Evolutionary conservation across 2,329 filamentous ascomycete genomes (phyloP).

Genomic region (Rutstroemia sp.): DNA sequence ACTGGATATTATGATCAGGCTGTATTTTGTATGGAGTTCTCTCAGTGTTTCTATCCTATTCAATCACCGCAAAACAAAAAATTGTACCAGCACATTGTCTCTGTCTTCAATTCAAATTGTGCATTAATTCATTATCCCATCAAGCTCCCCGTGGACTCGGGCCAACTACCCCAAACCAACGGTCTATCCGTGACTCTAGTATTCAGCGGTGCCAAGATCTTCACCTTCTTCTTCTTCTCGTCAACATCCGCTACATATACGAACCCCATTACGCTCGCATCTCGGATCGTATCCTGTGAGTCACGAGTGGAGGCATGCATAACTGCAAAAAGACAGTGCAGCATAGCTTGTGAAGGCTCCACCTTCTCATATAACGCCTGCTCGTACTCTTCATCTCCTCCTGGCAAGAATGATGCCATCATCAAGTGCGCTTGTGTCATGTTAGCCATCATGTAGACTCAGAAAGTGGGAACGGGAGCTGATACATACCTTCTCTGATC

Average conservation of each 20-base stretch:
- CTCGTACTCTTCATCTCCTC: constrained; percentile 26
- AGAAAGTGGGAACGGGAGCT: not conserved
- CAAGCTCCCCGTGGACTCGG: constrained; percentile 51
- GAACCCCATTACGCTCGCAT: constrained; percentile 83
- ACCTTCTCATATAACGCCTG: constrained; percentile 51
- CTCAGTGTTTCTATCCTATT: not conserved
- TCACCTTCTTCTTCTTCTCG: constrained; percentile 70
- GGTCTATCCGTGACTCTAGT: constrained; percentile 74
- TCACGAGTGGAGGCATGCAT: constrained; percentile 70
- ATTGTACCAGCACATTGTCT: not conserved
- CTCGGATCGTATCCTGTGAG: constrained; percentile 62
- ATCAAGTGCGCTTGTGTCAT: constrained; percentile 19
- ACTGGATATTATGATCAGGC: too few species aligned
- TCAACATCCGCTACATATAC: constrained; percentile 91
- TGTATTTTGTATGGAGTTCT: not conserved
- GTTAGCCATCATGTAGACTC: constrained; percentile 8
- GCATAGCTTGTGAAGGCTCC: constrained; percentile 58
- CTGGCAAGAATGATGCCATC: constrained; percentile 29
- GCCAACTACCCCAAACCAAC: constrained; percentile 79
- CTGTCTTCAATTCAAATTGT: not conserved
- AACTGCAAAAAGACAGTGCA: constrained; percentile 78
- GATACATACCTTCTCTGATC: constrained; percentile 48
- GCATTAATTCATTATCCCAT: constrained; percentile 7
- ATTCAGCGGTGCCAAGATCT: constrained; percentile 75
- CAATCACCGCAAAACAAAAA: not conserved